Evolutionary conservation across 129 eudicot species (phyloP), one percentile per base, ranked within the genome.

Genomic region (Centella asiatica): DNA sequence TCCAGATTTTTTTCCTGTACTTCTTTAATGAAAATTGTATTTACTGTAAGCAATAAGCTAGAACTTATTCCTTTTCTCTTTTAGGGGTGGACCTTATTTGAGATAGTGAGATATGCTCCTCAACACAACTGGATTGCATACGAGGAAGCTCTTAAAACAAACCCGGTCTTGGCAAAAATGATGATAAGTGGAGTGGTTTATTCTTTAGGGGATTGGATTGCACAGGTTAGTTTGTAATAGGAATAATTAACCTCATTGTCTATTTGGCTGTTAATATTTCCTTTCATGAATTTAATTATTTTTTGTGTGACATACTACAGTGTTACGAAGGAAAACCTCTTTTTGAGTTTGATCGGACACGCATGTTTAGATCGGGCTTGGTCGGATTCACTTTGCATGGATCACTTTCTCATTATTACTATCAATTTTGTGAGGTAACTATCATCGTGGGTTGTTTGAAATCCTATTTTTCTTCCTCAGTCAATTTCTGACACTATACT

Each of bases 311-410:
- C 59, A 57, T 74, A n/a, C n/a, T n/a, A 65, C 74, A 93, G 99
- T 93, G 99, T 61, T 73, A 45, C 70, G 99, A 93, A 77, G 99
- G 99, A 39, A 93, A 93, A 71, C 99, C 96, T 9, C 81, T 88
- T 14, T 93, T 93, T 70, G 95, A 85, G 51, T 87, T 93, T 65
- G 96, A 93, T 59, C 81, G 96, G 36, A 69, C 92, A 8, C 92
- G 99, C 19, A 72, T 88, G 85, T 74, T 93, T 47, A 70, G 99
- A 33, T 88, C 99, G n/a, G 99, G 99, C n/a, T 77, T 93, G 20
- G 85, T 83, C 17, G 99, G 99, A 33, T 93, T 93, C 62, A 49
- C 89, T 48, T 76, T 93, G n/a, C 99, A 93, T 44, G 99, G 99
- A 57, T 93, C 99, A 0, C 95, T 93, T 57, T 93, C 99, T 59